Base-by-base conservation (phyloP, 1,139 yeast genomes). In the Kurtzmaniella quercitrusa region DNA sequence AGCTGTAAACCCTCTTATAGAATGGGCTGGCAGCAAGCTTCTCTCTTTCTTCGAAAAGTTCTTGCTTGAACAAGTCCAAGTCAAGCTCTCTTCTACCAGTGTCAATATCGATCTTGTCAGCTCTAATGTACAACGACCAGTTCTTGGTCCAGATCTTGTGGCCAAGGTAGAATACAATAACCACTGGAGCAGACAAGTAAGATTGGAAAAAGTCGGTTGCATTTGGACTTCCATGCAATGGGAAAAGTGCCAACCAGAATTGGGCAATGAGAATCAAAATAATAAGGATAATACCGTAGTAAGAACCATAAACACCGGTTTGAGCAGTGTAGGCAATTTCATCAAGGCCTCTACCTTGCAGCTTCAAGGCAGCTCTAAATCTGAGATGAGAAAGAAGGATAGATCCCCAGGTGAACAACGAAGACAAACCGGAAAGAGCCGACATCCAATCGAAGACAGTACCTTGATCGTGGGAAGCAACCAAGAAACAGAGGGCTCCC, bases 341-440 rank as follows among this genome's bases (percentile, higher is more conserved):
- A 42, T 73, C 75, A 14, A 79, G 64, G 24, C 74, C 68, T 63
- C 85, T 77, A 46, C 88, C 88, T 64, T 85, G 85, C 10, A 58
- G 75, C 37, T 64, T 62, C 69, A 89, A 73, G 1, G 95, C 96
- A 43, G 73, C 62, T 69, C 96, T 81, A 67, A 88, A 87, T 62
- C 95, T 77, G 48, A 89, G 70, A 54, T 83, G 95, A 54, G 89
- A 81, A 45, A 85, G 58, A 58, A 85, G 81, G 55, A 89, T 85
- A 16, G 91, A 81, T 36, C 81, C 81, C 95, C 95, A 88, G 6
- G 94, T 85, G 63, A 88, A 87, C 46, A 89, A 72, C 2, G 95
- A 83, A 39, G 94, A 84, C 51, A 88, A 77, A 47, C 95, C 94
- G 14, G 95, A 85, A 41, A 90, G 69, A 21, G 96, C 87, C 59